phyloP scores from a whole-genome alignment of 2,329 filamentous ascomycete genomes.

The Diplodia scrobiculata region DNA sequence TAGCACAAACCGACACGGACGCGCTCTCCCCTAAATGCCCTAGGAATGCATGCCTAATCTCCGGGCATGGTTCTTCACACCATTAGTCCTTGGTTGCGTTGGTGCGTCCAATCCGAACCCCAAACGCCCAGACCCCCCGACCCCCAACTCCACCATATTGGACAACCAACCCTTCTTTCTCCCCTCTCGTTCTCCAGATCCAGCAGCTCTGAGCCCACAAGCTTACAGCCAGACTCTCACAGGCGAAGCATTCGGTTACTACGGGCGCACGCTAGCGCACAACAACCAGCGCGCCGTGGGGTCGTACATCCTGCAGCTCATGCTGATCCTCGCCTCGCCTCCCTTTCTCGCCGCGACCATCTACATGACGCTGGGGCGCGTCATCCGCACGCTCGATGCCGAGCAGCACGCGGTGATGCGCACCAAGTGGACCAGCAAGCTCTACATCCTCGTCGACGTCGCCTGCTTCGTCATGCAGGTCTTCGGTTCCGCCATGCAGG shows the following conservation, averaged over 20 bases:
- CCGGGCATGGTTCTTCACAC: slow-evolving; percentile 55
- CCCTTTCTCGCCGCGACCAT: slow-evolving; percentile 52
- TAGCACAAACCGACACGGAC: neutral
- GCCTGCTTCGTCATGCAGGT: slow-evolving; percentile 35
- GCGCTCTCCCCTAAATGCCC: neutral
- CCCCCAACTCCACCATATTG: no score
- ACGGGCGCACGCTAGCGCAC: slow-evolving; percentile 44
- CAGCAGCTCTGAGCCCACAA: neutral
- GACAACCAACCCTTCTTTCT: slow-evolving; percentile 28
- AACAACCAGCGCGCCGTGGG: slow-evolving; percentile 41
- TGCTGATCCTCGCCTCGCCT: slow-evolving; percentile 51
- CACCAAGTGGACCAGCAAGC: slow-evolving; percentile 31
- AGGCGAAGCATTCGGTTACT: slow-evolving; percentile 58
- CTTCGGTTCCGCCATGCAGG: slow-evolving; percentile 33
- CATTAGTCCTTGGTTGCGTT: slow-evolving; percentile 55
- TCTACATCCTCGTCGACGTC: slow-evolving; percentile 35
- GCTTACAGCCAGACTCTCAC: neutral
- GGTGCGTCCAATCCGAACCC: slow-evolving; percentile 43
- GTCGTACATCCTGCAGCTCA: slow-evolving; percentile 49
- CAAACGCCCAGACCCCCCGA: neutral
- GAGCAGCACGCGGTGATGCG: slow-evolving; percentile 30
- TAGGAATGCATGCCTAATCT: slow-evolving; percentile 27
- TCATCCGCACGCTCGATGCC: slow-evolving; percentile 43
- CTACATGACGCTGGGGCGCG: slow-evolving; percentile 50
- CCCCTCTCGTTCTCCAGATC: neutral